Conservation (phyloP, 768 basidiomycete genomes). For the Porphyrellus cyaneotinctus region DNA sequence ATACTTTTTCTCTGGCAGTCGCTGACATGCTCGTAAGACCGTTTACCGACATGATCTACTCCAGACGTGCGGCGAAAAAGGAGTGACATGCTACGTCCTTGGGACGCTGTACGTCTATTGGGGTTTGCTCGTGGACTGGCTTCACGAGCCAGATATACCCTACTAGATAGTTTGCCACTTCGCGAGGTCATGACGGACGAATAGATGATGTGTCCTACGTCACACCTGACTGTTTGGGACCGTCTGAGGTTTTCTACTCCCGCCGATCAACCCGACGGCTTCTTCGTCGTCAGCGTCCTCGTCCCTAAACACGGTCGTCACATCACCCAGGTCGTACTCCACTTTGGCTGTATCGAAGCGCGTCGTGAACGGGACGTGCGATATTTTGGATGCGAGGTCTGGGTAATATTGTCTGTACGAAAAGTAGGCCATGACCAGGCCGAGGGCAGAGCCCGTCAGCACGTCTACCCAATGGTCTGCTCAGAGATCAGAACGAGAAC, state of each 20-base stretch:
- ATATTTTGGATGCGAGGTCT: slow-evolving; percentile 47
- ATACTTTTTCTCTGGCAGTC: neutral
- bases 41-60: slow-evolving; percentile 81
- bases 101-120: neutral
- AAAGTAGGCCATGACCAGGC: slow-evolving; percentile 67
- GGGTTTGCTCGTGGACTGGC: neutral
- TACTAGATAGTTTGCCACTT: neutral
- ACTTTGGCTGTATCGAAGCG: slow-evolving; percentile 40
- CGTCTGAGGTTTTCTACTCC: slow-evolving; percentile 9
- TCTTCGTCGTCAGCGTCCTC: slow-evolving; percentile 17
- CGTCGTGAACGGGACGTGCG: slow-evolving; percentile 68
- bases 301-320: slow-evolving; percentile 2
- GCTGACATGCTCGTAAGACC: slow-evolving; percentile 40
- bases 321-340: neutral
- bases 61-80: slow-evolving; percentile 39
- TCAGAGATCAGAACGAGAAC: neutral
- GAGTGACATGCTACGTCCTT: slow-evolving; percentile 8
- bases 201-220: neutral
- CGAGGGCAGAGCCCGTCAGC: slow-evolving; percentile 70
- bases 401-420: slow-evolving; percentile 83
- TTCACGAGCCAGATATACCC: neutral
- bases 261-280: slow-evolving; percentile 13
- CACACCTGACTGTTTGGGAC: neutral
- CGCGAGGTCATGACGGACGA: neutral
- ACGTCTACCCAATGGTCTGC: slow-evolving; percentile 93